Evolutionary conservation across 495 filamentous ascomycete species (phyloP), one percentile per base, ranked within the genome.

Genomic region (Hypoxylon rickii): DNA sequence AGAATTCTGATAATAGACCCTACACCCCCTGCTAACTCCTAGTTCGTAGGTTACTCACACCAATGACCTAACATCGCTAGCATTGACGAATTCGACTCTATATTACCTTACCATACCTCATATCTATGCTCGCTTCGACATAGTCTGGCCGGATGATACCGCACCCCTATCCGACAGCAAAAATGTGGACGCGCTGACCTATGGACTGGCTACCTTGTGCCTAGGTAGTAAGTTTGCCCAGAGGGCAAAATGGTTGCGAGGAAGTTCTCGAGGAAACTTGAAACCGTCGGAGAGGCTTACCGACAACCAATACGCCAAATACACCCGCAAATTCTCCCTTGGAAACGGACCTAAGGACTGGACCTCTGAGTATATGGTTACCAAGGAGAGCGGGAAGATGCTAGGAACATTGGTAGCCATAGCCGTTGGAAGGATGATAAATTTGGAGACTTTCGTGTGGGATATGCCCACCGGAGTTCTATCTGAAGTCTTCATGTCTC

Each of bases 391-490:
- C 48, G 93, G 92, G 0, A 96, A 95, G 71, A 92, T 96, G 89
- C 80, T 97, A 6, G 91, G 92, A 13, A 96, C 90, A 10, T 72
- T 96, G 34, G 90, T 95, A n/a, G 90, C 92, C 11, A 72, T 93
- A 58, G 89, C 91, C 3, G 78, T 96, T 18, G 83, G 86, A 21
- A 84, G 89, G 48, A 96, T 96, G 93, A 76, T 86, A 17, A 91
- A 92, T 57, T 80, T 97, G 15, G 92, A 97, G 70, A 86, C 85
- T 0, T 97, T 97, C 62, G 76, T 91, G 8, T 97, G 93, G 93
- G 92, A 97, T 67, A 96, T 96, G 92, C 90, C 92, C 0, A 96
- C 91, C 0, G 93, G 93, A 0, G 87, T 96, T 18, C 71, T 93
- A 33, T 81, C 91, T 41, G 90, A 96, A 61, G 86, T 95, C 21